Conservation (phyloP, 768 basidiomycete species). For the Tulasnella sp. region DNA sequence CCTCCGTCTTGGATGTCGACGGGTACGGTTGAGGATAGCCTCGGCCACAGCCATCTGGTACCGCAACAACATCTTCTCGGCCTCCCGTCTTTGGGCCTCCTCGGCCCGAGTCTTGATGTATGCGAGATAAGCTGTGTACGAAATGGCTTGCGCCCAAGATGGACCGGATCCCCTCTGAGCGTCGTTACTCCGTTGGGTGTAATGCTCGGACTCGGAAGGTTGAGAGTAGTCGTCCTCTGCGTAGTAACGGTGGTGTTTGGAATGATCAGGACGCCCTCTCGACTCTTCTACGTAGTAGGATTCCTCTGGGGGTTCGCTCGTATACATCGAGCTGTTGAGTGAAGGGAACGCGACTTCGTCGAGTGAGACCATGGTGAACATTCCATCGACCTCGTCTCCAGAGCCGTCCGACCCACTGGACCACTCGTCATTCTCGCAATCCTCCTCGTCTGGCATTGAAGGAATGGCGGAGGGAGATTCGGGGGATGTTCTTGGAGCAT, state of each 20-base stretch:
- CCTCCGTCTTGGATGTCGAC: not conserved
- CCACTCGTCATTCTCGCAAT: not conserved
- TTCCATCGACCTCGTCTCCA: not conserved
- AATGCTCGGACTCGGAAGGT: not conserved
- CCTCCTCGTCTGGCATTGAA: not conserved
- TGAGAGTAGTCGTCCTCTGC: not conserved
- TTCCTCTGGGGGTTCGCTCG: not conserved
- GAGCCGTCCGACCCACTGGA: not conserved
- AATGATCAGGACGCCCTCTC: not conserved
- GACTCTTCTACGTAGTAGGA: not conserved
- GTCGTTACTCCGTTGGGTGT: not conserved
- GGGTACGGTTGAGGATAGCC: not conserved
- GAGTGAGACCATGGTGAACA: not conserved
- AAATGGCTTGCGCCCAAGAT: not conserved
- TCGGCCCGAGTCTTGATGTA: not conserved
- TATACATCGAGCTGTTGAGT: not conserved
- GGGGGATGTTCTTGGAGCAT: not conserved
- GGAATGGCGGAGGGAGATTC: not conserved
- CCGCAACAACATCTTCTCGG: not conserved
- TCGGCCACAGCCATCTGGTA: not conserved
- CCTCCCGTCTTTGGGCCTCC: not conserved
- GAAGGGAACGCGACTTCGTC: not conserved
- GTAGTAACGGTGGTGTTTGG: not conserved
- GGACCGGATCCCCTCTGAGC: not conserved
- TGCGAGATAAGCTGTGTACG: not conserved